These are phyloP conservation scores for Acacia acuminata DNA, from an alignment of 306 rosid species.

Conservation along the genomic window DNA sequence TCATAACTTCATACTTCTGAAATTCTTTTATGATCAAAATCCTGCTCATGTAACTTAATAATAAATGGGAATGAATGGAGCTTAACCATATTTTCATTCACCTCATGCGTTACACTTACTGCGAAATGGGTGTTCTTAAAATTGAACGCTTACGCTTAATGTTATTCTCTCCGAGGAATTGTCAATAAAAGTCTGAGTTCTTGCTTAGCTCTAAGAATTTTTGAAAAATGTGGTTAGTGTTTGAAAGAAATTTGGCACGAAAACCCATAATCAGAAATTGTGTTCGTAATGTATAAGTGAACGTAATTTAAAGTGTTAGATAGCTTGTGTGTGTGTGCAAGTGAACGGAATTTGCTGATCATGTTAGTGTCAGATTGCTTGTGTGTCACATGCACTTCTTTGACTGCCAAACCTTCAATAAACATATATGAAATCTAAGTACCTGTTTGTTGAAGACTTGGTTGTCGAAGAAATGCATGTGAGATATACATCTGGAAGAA, in stretches of 20 bases:
- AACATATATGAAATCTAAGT: too few relatives aligned
- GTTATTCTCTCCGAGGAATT: background rate
- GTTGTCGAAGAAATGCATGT: background rate
- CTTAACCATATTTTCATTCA: background rate
- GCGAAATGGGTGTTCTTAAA: background rate
- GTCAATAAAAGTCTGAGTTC: background rate
- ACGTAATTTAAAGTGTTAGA: background rate
- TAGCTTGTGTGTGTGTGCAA: background rate
- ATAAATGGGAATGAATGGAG: background rate
- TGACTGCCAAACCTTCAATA: too few relatives aligned
- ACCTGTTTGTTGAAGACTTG: background rate
- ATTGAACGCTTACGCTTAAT: background rate
- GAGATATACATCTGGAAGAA: background rate
- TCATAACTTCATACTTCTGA: background rate
- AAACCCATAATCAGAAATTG: background rate
- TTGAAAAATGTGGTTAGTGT: background rate
- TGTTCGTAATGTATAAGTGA: background rate
- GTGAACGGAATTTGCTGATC: background rate
- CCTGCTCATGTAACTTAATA: background rate
- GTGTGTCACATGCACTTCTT: too few relatives aligned
- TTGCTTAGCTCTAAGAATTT: background rate
- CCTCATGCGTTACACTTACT: background rate
- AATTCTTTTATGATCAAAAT: background rate
- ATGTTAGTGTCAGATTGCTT: background rate
- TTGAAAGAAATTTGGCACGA: background rate